Evolutionary conservation across 768 basidiomycete species (phyloP).

Genomic region (Podaxis mareebaensis): DNA sequence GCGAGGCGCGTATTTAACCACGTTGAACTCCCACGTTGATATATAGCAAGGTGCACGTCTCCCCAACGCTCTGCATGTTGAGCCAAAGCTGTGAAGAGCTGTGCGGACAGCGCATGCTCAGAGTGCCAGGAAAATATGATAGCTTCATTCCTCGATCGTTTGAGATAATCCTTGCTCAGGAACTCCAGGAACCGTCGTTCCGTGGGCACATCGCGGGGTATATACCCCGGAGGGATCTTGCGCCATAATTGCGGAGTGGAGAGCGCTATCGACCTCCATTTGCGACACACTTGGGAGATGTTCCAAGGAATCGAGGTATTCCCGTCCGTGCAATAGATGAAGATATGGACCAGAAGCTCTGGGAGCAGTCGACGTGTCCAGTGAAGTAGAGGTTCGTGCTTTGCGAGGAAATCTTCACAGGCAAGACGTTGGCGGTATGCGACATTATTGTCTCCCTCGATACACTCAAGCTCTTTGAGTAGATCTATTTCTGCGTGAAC

Average conservation of each 20-base stretch:
- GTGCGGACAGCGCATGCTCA: not conserved
- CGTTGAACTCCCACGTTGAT: not conserved
- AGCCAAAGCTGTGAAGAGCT: not conserved
- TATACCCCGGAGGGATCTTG: conserved; percentile 22
- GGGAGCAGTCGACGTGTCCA: conserved; percentile 1
- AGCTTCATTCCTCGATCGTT: not conserved
- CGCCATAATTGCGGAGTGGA: conserved; percentile 40
- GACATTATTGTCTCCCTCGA: not conserved
- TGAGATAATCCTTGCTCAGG: not conserved
- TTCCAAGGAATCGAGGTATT: conserved; percentile 3
- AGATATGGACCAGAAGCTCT: conserved; percentile 4
- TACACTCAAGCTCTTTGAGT: not conserved
- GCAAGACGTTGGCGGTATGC: not conserved
- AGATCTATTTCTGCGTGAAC: not conserved
- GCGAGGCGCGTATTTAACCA: not conserved
- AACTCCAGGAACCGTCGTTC: not conserved
- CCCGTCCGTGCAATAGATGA: conserved; percentile 5
- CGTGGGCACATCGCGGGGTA: not conserved
- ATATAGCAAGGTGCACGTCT: not conserved
- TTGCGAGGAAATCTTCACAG: not conserved
- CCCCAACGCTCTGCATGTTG: conserved; percentile 9
- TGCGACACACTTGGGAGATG: conserved; percentile 41
- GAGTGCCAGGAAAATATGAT: conserved; percentile 1
- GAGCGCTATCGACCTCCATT: conserved; percentile 40
- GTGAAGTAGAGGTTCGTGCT: not conserved